phyloP scores from a whole-genome alignment of 2,329 filamentous ascomycete genomes.

The Zelopaecilomyces penicillatus region DNA sequence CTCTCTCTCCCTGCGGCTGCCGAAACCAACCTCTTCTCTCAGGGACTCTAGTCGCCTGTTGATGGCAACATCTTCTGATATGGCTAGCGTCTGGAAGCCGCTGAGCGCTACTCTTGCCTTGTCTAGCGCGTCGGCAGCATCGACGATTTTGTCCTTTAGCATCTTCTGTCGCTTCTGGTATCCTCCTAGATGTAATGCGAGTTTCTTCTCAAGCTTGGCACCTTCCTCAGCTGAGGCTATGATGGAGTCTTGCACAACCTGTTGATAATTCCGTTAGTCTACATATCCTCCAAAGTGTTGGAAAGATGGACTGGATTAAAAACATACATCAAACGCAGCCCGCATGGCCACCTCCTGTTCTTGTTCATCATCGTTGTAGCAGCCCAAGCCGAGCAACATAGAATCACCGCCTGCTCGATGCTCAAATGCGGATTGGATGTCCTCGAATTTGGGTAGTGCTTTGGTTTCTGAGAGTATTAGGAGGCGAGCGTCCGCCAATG shows the following conservation, averaged over 20 bases:
- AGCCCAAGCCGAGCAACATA: slow-evolving; percentile 69
- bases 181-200: slow-evolving; percentile 77
- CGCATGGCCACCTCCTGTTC: slow-evolving; percentile 56
- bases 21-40: slow-evolving; percentile 73
- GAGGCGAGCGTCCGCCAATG: slow-evolving; percentile 65
- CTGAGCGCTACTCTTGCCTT: slow-evolving; percentile 65
- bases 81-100: slow-evolving; percentile 65
- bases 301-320: not conserved
- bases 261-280: not conserved
- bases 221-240: slow-evolving; percentile 67
- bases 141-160: slow-evolving; percentile 68
- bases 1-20: slow-evolving; percentile 76
- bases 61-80: slow-evolving; percentile 72
- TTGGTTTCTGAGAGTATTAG: slow-evolving; percentile 65
- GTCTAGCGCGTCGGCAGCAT: slow-evolving; percentile 65
- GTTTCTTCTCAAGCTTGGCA: slow-evolving; percentile 87
- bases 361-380: slow-evolving; percentile 69
- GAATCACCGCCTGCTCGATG: slow-evolving; percentile 42
- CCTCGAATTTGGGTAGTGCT: slow-evolving; percentile 37
- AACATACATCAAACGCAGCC: slow-evolving; percentile 63
- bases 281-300: not conserved
- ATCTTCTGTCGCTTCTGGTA: slow-evolving; percentile 81
- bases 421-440: slow-evolving; percentile 47
- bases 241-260: slow-evolving; percentile 67
- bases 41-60: slow-evolving; percentile 62